Conservation (phyloP, 257 asterid genomes). For the Agastache rugosa region DNA sequence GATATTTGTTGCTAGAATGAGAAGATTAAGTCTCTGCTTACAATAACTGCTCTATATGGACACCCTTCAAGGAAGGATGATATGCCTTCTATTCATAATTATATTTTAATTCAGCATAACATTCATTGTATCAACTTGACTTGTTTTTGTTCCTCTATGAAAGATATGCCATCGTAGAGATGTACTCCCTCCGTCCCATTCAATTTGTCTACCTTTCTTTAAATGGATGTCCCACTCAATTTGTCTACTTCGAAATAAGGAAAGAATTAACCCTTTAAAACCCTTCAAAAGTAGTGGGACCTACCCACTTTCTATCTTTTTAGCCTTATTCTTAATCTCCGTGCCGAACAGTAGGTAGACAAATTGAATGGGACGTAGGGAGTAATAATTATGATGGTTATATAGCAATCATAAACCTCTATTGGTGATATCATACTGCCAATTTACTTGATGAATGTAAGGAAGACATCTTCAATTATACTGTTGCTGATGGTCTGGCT, state of each 20-base stretch:
- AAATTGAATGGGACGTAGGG: too few species aligned
- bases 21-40: slow-evolving; percentile 15
- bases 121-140: neutral
- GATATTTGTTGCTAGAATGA: slow-evolving; percentile 27
- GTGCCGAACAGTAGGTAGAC: too few species aligned
- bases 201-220: too few species aligned
- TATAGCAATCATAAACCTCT: slow-evolving; percentile 1
- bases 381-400: slow-evolving; percentile 19
- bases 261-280: too few species aligned
- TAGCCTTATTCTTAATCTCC: too few species aligned
- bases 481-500: slow-evolving; percentile 10
- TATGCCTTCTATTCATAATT: neutral
- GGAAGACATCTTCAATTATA: slow-evolving; percentile 12
- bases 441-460: neutral
- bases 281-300: too few species aligned
- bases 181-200: too few species aligned
- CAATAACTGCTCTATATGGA: neutral
- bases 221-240: too few species aligned
- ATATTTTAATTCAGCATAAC: slow-evolving; percentile 6
- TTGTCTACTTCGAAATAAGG: too few species aligned
- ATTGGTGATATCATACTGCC: neutral
- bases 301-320: too few species aligned
- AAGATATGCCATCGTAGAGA: neutral
- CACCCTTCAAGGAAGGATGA: neutral
- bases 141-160: neutral